Conservation (phyloP, 2,329 filamentous ascomycete species). For the Sphaerulina musiva region DNA sequence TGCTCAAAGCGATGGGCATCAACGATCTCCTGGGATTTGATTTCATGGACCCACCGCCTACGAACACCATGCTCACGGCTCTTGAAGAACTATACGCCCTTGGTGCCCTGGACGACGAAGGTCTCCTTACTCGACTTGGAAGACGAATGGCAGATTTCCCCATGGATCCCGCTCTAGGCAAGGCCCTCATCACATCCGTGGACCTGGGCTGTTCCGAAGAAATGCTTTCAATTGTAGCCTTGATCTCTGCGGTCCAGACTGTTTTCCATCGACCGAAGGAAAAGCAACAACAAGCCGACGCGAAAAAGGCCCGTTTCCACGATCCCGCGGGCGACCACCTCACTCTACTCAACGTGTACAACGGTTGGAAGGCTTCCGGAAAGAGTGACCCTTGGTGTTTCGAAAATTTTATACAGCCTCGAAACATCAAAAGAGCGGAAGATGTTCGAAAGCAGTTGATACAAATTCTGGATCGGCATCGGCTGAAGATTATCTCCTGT, state of each 20-base stretch:
- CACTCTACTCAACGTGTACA: slow-evolving; percentile 93
- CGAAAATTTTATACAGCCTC: slow-evolving; percentile 94
- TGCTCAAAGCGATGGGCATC: slow-evolving; percentile 98
- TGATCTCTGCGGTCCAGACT: slow-evolving; percentile 72
- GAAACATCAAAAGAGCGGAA: slow-evolving; percentile 79
- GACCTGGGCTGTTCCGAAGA: slow-evolving; percentile 89
- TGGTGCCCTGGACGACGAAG: slow-evolving; percentile 89
- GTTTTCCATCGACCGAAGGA: slow-evolving; percentile 96
- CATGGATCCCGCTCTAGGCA: slow-evolving; percentile 89
- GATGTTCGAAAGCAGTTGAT: slow-evolving; percentile 89
- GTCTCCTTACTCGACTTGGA: slow-evolving; percentile 80
- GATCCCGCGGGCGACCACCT: slow-evolving; percentile 91
- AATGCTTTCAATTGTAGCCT: slow-evolving; percentile 86
- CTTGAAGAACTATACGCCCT: slow-evolving; percentile 92
- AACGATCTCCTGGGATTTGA: slow-evolving; percentile 96
- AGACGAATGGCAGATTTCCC: slow-evolving; percentile 98
- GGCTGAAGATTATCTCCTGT: slow-evolving; percentile 73
- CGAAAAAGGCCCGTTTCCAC: slow-evolving; percentile 97
- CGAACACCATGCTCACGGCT: slow-evolving; percentile 95
- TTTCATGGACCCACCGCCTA: slow-evolving; percentile 97
- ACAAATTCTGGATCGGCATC: slow-evolving; percentile 89
- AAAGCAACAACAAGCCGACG: slow-evolving; percentile 91
- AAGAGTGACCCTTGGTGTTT: slow-evolving; percentile 89
- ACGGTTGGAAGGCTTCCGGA: slow-evolving; percentile 83
- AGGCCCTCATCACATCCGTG: slow-evolving; percentile 80